phyloP scores from a whole-genome alignment of 345 rosid species.

The Lumnitzera racemosa region DNA sequence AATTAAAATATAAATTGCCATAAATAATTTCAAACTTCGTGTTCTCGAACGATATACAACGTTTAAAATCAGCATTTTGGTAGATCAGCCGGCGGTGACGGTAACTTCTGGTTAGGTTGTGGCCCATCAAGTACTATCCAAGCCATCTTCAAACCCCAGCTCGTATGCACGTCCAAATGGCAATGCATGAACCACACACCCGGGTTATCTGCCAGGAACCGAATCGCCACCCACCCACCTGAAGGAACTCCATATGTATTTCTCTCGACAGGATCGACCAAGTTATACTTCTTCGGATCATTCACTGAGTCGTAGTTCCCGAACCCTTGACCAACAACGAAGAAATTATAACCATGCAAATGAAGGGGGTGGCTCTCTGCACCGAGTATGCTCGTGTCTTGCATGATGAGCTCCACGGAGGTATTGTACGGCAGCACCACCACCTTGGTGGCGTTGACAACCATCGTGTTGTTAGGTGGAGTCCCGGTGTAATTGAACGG shows the following conservation, averaged over 20 bases:
- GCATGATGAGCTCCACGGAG: slow-evolving; percentile 62
- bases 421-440: slow-evolving; percentile 50
- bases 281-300: slow-evolving; percentile 51
- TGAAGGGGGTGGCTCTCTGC: slow-evolving; percentile 33
- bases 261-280: slow-evolving; percentile 63
- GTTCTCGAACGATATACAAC: no score
- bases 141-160: slow-evolving; percentile 74
- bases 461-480: slow-evolving; percentile 63
- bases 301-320: slow-evolving; percentile 55
- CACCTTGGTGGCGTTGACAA: slow-evolving; percentile 40
- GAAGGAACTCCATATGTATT: slow-evolving; percentile 62
- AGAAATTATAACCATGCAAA: slow-evolving; percentile 69
- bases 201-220: slow-evolving; percentile 68
- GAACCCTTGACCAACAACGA: slow-evolving; percentile 61
- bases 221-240: slow-evolving; percentile 71
- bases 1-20: no score
- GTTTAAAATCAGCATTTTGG: no score
- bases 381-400: slow-evolving; percentile 63
- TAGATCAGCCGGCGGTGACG: no score
- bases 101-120: slow-evolving; percentile 58
- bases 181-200: slow-evolving; percentile 79
- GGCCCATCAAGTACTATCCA: slow-evolving; percentile 63
- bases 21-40: no score
- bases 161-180: slow-evolving; percentile 58
- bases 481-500: slow-evolving; percentile 69